Evolutionary conservation across 1,139 yeast genomes (phyloP).

Genomic region (Cylindricascospora bacillispora): DNA sequence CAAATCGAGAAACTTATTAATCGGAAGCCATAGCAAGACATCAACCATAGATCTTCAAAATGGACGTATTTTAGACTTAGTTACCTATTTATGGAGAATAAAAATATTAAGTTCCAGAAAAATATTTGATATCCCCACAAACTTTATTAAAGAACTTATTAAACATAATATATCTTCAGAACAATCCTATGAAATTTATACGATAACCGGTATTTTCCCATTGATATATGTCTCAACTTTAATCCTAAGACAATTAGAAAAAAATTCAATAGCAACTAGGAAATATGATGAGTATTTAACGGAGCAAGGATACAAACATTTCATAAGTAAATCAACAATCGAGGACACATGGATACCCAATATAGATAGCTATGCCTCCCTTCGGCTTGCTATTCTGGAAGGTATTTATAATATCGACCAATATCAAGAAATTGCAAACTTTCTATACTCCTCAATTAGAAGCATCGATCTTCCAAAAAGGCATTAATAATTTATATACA

Average conservation of each 20-base stretch:
- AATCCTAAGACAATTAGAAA: conserved; percentile 8
- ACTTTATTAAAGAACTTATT: conserved; percentile 31
- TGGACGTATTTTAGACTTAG: conserved; percentile 43
- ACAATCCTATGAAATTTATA: conserved; percentile 31
- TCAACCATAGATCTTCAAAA: conserved; percentile 32
- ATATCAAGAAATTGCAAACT: conserved; percentile 34
- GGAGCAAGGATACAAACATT: conserved; percentile 25
- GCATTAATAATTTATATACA: too few species aligned
- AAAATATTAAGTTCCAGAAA: conserved; percentile 31
- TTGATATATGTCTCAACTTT: conserved; percentile 32
- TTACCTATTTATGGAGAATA: conserved; percentile 55
- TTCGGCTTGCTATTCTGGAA: too few species aligned
- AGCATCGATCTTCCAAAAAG: too few species aligned
- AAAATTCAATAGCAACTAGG: conserved; percentile 1
- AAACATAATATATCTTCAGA: conserved; percentile 27
- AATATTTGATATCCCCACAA: conserved; percentile 26
- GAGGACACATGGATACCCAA: conserved; percentile 26
- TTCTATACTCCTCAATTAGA: conserved; percentile 29
- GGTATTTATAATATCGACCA: too few species aligned
- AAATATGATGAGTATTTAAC: background rate
- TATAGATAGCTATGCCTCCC: too few species aligned
- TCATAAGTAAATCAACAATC: conserved; percentile 22
- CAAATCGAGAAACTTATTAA: conserved; percentile 28
- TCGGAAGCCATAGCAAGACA: conserved; percentile 15
- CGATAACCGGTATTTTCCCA: conserved; percentile 43